Percentiles rank a stretch among this genome's conserved stretches.
phyloP scores from a whole-genome alignment of 768 basidiomycete species.

The Glaciozyma antarctica region DNA sequence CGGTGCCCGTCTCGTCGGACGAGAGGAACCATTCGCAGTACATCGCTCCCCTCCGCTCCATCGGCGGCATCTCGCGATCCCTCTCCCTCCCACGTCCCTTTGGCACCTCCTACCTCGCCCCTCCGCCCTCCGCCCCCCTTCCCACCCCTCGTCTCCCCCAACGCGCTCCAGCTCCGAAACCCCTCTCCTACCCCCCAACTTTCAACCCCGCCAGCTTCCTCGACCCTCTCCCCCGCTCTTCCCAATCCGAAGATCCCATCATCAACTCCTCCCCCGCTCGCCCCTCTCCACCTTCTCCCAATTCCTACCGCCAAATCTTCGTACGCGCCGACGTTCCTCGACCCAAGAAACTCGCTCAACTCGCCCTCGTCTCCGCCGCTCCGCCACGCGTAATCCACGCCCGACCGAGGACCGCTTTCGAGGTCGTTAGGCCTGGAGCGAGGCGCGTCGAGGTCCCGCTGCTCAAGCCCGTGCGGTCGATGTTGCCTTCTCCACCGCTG shows the following conservation, averaged over 20 bases:
- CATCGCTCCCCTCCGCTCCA: no score
- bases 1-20: no score
- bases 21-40: no score
- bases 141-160: background rate
- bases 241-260: background rate
- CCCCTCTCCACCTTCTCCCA: background rate
- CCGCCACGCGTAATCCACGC: background rate
- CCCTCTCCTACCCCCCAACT: background rate
- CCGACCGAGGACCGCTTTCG: background rate
- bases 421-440: no score
- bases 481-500: no score
- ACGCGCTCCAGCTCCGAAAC: background rate
- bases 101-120: background rate
- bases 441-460: no score
- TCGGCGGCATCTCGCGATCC: no score
- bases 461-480: no score
- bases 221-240: background rate
- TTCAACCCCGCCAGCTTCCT: background rate
- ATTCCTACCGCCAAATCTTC: background rate
- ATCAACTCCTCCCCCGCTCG: background rate
- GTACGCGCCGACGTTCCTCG: background rate
- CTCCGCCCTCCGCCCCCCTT: background rate
- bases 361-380: background rate
- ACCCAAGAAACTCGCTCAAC: background rate
- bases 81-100: no score